Evolutionary conservation across 2,329 filamentous ascomycete species (phyloP), one percentile per base, ranked within the genome.

Genomic region (Keithomyces neogunnii): DNA sequence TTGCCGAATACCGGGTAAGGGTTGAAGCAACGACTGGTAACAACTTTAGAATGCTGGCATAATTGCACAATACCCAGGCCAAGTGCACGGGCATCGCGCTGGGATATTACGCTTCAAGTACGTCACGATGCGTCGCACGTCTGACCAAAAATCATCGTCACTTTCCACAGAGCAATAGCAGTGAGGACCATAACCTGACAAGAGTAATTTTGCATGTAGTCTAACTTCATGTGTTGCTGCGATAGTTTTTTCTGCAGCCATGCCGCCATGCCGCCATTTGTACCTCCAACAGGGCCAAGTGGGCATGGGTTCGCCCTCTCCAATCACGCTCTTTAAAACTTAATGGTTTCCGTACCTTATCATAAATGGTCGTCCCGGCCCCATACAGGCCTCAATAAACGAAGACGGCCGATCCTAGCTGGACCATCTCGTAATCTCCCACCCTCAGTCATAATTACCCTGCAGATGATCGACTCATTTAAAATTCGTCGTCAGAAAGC

Each of bases 401-500:
- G 48, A 47, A 49, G 44, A 48, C 48, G 46, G 53, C 49, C 50
- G 29, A 60, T 57, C 54, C 56, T 58, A 57, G 55, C 54, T 53
- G 53, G 53, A 53, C 52, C 55, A 55, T 57, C 58, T 51, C 57
- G 56, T 59, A 49, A 61, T 57, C 59, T 53, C 59, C 53, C 57
- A 59, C 53, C 36, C 49, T 32, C 45, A 47, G 11, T 28, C 6
- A 28, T 30, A 32, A 51, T 48, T 35, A 35, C 28, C 44, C 40
- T 13, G 39, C 45, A 31, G 32, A 58, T 53, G 59, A 56, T 53
- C 54, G 57, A 63, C 54, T 62, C 63, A 60, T 73, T 75, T 78
- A 81, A 71, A 81, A 69, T 67, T 81, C 77, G 55, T 84, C 81
- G 60, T 89, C 84, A 63, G 96, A 92, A 60, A 95, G 88, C 81